Conservation (phyloP, 1,284 basidiomycete species). For the Peniophora sp. region DNA sequence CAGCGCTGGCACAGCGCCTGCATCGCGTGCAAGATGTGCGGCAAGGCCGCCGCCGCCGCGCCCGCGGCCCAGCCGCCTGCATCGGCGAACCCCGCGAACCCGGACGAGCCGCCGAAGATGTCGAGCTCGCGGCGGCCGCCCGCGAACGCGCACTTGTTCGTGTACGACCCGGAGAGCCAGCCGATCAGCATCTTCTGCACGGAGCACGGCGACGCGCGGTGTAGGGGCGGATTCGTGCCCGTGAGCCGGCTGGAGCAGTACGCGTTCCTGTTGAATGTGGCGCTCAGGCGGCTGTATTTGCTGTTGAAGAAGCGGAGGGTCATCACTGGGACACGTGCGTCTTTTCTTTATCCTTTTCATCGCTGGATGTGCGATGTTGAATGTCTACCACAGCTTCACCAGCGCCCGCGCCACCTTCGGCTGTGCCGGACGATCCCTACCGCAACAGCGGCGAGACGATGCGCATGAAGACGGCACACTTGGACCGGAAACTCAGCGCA, state of each 20-base stretch:
- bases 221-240: slow-evolving; percentile 76
- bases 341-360: slow-evolving; percentile 20
- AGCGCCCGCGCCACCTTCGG: slow-evolving; percentile 24
- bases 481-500: slow-evolving; percentile 92
- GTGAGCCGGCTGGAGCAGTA: slow-evolving; percentile 97
- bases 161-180: slow-evolving; percentile 61
- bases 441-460: slow-evolving; percentile 87
- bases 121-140: slow-evolving; percentile 64
- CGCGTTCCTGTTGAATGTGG: slow-evolving; percentile 94
- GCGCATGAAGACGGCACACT: slow-evolving; percentile 86
- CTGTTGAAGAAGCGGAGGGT: slow-evolving; percentile 89
- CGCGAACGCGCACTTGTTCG: slow-evolving; percentile 71
- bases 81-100: slow-evolving; percentile 28
- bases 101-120: slow-evolving; percentile 44
- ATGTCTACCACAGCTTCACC: slow-evolving; percentile 31
- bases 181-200: slow-evolving; percentile 70
- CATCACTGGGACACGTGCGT: slow-evolving; percentile 72
- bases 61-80: slow-evolving; percentile 26
- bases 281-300: slow-evolving; percentile 85
- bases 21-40: slow-evolving; percentile 77
- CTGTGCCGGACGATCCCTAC: slow-evolving; percentile 60
- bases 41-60: slow-evolving; percentile 65
- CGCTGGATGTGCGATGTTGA: slow-evolving; percentile 1
- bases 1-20: slow-evolving; percentile 96
- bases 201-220: slow-evolving; percentile 63